phyloP scores from a whole-genome alignment of 192 early-diverging fungal species.

The Backusella tarrabulga region DNA sequence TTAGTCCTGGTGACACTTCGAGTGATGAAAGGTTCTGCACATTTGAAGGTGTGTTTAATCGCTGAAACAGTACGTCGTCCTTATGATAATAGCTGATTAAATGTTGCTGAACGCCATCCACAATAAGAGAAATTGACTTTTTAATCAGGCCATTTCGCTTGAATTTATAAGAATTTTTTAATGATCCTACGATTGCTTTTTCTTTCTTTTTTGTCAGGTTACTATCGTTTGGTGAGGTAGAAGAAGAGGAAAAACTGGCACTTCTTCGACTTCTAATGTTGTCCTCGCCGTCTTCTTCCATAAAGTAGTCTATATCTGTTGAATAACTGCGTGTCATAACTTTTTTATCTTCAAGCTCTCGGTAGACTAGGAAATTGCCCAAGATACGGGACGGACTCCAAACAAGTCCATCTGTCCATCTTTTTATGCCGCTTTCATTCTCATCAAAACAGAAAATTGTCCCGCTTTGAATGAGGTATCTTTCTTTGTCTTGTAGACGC shows the following conservation, averaged over 20 bases:
- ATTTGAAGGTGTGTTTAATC: conserved; percentile 47
- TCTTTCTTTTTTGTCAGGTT: conserved; percentile 36
- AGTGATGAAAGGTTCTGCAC: conserved; percentile 44
- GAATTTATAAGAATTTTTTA: conserved; percentile 53
- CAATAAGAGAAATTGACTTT: conserved; percentile 73
- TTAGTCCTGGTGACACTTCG: conserved; percentile 54
- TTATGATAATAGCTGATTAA: conserved; percentile 57
- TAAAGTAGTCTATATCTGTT: conserved; percentile 5
- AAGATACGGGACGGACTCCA: conserved; percentile 85
- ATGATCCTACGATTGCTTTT: conserved; percentile 49
- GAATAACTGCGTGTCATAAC: background rate
- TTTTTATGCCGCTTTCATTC: conserved; percentile 74
- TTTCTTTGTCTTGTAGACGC: conserved; percentile 70
- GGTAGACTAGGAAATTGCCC: conserved; percentile 79
- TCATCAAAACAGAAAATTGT: conserved; percentile 85
- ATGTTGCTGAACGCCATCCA: conserved; percentile 59
- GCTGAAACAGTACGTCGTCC: conserved; percentile 51
- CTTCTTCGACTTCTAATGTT: background rate
- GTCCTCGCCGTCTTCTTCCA: background rate
- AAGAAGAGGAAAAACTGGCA: background rate
- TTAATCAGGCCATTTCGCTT: conserved; percentile 71
- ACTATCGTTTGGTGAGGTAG: background rate
- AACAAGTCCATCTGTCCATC: conserved; percentile 82
- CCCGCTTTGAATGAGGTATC: conserved; percentile 66
- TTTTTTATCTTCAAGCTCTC: conserved; percentile 55